Evolutionary conservation across 1,284 basidiomycete species (phyloP), one percentile per base, ranked within the genome.

Genomic region (Erythrobasidium hasegawianum): DNA sequence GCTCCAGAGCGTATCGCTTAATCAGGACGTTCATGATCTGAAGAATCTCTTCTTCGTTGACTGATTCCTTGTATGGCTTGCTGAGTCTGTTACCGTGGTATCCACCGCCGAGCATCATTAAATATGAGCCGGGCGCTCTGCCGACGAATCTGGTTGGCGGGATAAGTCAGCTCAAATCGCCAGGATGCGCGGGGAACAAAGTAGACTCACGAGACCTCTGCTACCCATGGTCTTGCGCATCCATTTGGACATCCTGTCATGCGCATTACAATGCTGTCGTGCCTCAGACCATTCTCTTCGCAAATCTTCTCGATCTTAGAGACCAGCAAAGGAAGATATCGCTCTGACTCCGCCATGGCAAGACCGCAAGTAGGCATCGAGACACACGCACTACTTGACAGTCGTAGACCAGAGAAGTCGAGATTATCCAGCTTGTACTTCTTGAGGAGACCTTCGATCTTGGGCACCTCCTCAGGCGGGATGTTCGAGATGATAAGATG

Each of bases 331-430:
- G 96, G 96, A n/a, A 98, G 82, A 78, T 97, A 97, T 85, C 90
- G 81, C 77, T 96, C 92, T 11, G 89, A 92, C 79, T 96, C 92
- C 27, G 92, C 92, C 90, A 95, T 95, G 13, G 92, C 93, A 45
- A 95, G 84, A 73, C 89, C 88, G 72, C 93, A 99, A 2, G 95
- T 98, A 5, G 96, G 95, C 84, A 98, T 96, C 1, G 95, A 88
- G 67, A 99, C 95, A 80, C 96, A 99, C 20, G 96, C 92, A 7
- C 89, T 92, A n/a, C 40, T 59, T 8, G 57, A 66, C 50, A 97
- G 80, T 69, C 93, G 83, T 74, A 99, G 78, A 7, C 84, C 94
- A 24, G 86, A 85, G 74, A 87, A 86, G 68, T 86, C 82, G 71
- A 96, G 78, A 75, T 95, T 91, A 79, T 97, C 94, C 68, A 99